phyloP scores from a whole-genome alignment of 2,329 filamentous ascomycete genomes.

The Fusarium liriodendri region DNA sequence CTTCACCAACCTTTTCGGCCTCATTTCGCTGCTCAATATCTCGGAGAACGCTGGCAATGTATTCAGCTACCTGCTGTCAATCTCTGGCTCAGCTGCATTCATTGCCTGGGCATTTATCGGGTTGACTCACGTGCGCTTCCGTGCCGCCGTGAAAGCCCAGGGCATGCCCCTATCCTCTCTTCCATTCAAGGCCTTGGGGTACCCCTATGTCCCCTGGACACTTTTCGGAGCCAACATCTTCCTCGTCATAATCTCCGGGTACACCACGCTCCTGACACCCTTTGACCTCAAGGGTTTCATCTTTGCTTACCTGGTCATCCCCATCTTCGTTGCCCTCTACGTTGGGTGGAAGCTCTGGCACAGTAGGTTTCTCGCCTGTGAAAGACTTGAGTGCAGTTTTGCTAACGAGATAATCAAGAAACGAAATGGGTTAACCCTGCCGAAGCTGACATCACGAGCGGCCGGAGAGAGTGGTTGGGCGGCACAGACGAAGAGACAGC shows the following conservation, averaged over 20 bases:
- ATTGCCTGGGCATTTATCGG: constrained; percentile 77
- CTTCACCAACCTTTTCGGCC: not conserved
- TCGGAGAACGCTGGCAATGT: constrained; percentile 67
- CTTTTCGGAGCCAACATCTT: constrained; percentile 69
- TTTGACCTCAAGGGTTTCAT: constrained; percentile 66
- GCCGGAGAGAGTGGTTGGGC: not conserved
- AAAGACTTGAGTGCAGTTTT: not conserved
- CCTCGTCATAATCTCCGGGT: constrained; percentile 74
- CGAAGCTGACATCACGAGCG: not conserved
- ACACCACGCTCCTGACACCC: constrained; percentile 78
- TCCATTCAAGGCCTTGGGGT: constrained; percentile 72
- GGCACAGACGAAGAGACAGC: not conserved
- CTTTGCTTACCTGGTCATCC: constrained; percentile 76
- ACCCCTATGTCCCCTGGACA: constrained; percentile 74
- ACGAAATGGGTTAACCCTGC: not conserved
- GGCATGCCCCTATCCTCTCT: constrained; percentile 72
- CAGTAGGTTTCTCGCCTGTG: not conserved
- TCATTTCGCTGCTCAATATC: constrained; percentile 59
- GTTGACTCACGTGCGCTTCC: constrained; percentile 76
- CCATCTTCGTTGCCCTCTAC: constrained; percentile 73
- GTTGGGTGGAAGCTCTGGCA: constrained; percentile 32
- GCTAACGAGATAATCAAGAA: not conserved
- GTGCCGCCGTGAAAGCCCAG: constrained; percentile 72
- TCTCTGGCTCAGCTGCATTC: constrained; percentile 56
- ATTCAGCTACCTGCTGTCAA: constrained; percentile 55